Evolutionary conservation across 306 rosid genomes (phyloP), one percentile per base, ranked within the genome.

Genomic region (Castanospermum australe): DNA sequence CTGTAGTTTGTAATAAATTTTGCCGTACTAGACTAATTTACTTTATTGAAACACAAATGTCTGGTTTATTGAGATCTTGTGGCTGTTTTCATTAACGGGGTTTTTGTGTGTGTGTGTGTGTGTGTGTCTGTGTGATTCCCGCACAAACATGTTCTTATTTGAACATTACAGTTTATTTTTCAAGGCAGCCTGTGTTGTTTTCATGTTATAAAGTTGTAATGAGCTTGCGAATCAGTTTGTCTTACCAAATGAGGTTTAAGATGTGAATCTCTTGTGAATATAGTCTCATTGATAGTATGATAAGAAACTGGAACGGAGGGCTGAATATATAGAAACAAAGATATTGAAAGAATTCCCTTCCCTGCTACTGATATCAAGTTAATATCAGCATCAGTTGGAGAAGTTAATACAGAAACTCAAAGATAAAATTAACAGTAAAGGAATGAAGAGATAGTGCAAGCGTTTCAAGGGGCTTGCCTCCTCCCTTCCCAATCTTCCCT

Each of bases 31-130:
- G 55, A 67, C 44, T 50, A 8, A 8, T 36, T 33, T 71, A 41
- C 56, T 45, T 55, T 4, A 32, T 63, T 28, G 54, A 63, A 35
- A 55, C 21, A 22, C 5, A 38, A 44, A 73, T 69, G 54, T 77
- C 4, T 18, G 48, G 65, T 83, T 64, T 59, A 77, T 18, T 78
- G 55, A 12, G 79, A 62, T 71, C 61, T 30, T 33, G 82, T 76
- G 41, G 65, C 67, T 59, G 47, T 33, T 20, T 20, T 47, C 21
- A 6, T 42, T 12, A 17, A 48, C 21, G 66, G 18, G 13, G 36
- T 15, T 17, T 50, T 50, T 6, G 24, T 17, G 4, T 6, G 10
- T 22, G 28, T 56, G 63, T 47, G n/a, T 32, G 32, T 33, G 39
- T n/a, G 59, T 38, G 30, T 33, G 39, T n/a, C 45, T 38, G 30